Evolutionary conservation across 2,329 filamentous ascomycete species (phyloP), one percentile per base, ranked within the genome.

Genomic region (Diatrype stigma): DNA sequence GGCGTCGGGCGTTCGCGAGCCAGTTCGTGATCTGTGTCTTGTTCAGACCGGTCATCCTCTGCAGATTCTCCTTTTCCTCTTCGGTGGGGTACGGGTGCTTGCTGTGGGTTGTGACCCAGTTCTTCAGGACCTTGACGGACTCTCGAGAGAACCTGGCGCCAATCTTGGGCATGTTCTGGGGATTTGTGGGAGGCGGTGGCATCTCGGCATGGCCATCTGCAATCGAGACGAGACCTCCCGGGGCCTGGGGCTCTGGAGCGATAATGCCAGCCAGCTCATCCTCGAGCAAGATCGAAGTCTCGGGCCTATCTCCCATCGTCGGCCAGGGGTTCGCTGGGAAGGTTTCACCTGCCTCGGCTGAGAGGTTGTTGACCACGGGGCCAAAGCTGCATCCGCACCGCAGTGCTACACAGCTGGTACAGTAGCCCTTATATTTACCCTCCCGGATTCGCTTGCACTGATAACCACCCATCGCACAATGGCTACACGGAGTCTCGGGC

Each of bases 41-140:
- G 66, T 84, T 91, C 38, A 96, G 76, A 7, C 90, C 90, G 1
- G 91, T 96, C 60, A 87, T 81, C 45, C 81, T 78, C 68, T 90
- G 87, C 23, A 96, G 75, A 55, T 83, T 80, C 58, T 91, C 87
- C 63, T 93, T 95, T 65, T 96, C 89, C 52, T 90, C 85, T 42
- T 96, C 90, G 32, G 84, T 92, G 5, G 92, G 91, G 65, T 96
- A 96, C 0, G 91, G 92, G 60, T 95, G 89, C 48, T 87, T 80
- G 62, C 81, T 82, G 65, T 96, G 90, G 6, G 84, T 85, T 0
- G 86, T 81, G 30, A 96, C 79, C 92, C 92, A 96, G 60, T 86
- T 85, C 70, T 93, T 93, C 47, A 96, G 72, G 38, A 90, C 81
- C 60, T 87, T 87, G 55, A 94, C 81, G 1, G 90, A 89, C 59